phyloP scores from a whole-genome alignment of 768 basidiomycete species.

The Atractiella rhizophila region DNA sequence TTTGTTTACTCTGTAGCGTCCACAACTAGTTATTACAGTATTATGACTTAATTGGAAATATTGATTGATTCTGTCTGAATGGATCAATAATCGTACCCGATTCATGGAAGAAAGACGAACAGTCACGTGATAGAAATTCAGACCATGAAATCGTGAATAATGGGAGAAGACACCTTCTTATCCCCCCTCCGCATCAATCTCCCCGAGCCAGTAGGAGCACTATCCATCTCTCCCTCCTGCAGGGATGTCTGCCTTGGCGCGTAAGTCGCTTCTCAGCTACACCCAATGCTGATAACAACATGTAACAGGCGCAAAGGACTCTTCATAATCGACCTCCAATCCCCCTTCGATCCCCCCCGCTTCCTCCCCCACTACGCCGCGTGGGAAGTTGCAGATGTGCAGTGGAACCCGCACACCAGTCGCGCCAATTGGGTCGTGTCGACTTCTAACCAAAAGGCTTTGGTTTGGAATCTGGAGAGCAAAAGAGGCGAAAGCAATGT shows the following conservation, averaged over 20 bases:
- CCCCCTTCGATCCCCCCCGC: constrained; percentile 60
- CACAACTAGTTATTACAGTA: no score
- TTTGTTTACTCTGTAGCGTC: no score
- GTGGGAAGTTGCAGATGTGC: constrained; percentile 38
- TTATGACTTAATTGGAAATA: no score
- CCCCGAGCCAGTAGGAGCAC: constrained; percentile 21
- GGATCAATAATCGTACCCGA: no score
- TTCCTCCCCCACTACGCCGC: constrained; percentile 70
- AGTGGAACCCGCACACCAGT: constrained; percentile 65
- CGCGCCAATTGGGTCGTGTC: constrained; percentile 60
- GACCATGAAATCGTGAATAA: no score
- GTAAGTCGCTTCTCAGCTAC: constrained; percentile 26
- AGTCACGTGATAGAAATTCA: no score
- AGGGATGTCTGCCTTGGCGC: constrained; percentile 76
- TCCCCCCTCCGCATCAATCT: constrained; percentile 11
- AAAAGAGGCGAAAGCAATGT: constrained; percentile 39
- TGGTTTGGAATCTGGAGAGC: constrained; percentile 73
- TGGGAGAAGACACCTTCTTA: constrained; percentile 9
- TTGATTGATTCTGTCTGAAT: no score
- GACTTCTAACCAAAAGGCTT: constrained; percentile 63
- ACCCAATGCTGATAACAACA: neutral
- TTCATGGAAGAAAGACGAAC: no score
- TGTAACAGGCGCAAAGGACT: constrained; percentile 46
- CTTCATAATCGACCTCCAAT: constrained; percentile 80
- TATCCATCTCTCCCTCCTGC: constrained; percentile 32